These are phyloP conservation scores for Psophocarpus tetragonolobus DNA, from an alignment of 306 rosid species.

Conservation along the genomic window DNA sequence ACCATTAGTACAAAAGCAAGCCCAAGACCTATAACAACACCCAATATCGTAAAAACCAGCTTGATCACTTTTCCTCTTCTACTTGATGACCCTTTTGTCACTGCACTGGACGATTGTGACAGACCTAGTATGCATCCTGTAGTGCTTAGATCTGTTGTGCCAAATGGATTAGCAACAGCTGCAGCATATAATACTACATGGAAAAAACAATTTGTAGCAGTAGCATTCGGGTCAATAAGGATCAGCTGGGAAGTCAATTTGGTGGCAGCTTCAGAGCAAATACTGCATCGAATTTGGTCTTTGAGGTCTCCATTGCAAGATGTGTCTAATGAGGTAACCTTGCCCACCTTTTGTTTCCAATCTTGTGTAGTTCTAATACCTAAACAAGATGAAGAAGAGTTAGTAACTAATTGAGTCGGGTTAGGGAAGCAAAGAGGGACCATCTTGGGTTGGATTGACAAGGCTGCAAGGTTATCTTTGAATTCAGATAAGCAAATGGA, in stretches of 20 bases:
- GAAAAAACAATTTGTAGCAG: constrained; percentile 46
- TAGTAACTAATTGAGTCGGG: constrained; percentile 55
- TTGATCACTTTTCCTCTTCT: constrained; percentile 26
- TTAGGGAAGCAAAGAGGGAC: constrained; percentile 52
- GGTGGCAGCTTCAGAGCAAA: constrained; percentile 56
- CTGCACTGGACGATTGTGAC: constrained; percentile 8
- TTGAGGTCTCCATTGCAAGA: constrained; percentile 55
- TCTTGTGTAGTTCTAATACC: constrained; percentile 53
- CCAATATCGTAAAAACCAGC: constrained; percentile 52
- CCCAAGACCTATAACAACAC: constrained; percentile 49
- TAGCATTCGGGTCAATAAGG: constrained; percentile 34
- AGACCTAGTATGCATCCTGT: constrained; percentile 61
- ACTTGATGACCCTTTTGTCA: constrained; percentile 11
- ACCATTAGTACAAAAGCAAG: constrained; percentile 38
- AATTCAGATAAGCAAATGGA: constrained; percentile 59
- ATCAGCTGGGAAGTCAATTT: constrained; percentile 39
- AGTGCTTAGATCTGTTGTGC: constrained; percentile 56
- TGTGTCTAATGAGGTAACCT: constrained; percentile 35
- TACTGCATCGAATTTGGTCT: constrained; percentile 40
- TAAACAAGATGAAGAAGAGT: constrained; percentile 48
- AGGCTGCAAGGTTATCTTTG: constrained; percentile 36
- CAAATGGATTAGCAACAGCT: constrained; percentile 58
- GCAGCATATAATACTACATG: constrained; percentile 57
- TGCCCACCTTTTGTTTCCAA: constrained; percentile 49
- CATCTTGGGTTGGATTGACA: constrained; percentile 40